Base-by-base conservation (phyloP, 495 filamentous ascomycete genomes). In the Monascus purpureus region DNA sequence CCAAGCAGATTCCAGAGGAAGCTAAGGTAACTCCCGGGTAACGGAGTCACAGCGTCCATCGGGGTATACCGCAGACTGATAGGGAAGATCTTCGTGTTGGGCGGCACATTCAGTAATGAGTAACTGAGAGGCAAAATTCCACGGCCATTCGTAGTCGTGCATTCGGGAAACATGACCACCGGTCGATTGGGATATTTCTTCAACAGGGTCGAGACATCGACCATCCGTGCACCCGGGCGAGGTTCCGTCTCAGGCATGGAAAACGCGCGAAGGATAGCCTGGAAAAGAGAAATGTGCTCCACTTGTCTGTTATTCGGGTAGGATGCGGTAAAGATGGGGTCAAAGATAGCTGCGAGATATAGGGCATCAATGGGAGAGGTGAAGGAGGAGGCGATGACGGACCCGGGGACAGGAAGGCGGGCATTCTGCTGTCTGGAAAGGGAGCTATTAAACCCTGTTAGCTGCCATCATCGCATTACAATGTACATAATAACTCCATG, bases 261-360 rank as follows among this genome's bases (percentile, higher is more conserved):
- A 27, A 99, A 76, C 4, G 90, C 81, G 17, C 73, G 68, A 11
- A 76, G 44, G 11, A 93, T 73, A 22, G 85, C 83, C 29, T 70
- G 57, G 18, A 85, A 60, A 3, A 95, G 75, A 3, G 77, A 76
- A 29, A 96, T 72, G 23, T 61, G 74, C 33, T 79, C 72, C 17
- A 96, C 82, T 25, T 75, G 70, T 19, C 71, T 70, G 0, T 73
- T 76, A 39, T 63, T 57, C 0, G 86, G 84, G 50, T 83, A 93
- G 7, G 72, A 79, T 12, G 75, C 67, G 20, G 83, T 88, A 59
- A 99, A 96, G 51, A 99, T 67, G 13, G 87, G 87, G 53, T 93
- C 83, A 60, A 95, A 97, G 45, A 97, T 84, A 18, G 85, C 85
- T 28, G 88, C 84, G n/a, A 99, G 74, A 53, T 96, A 96, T 20